phyloP scores from a whole-genome alignment of 2,329 filamentous ascomycete genomes.

The Alternaria conjuncta region DNA sequence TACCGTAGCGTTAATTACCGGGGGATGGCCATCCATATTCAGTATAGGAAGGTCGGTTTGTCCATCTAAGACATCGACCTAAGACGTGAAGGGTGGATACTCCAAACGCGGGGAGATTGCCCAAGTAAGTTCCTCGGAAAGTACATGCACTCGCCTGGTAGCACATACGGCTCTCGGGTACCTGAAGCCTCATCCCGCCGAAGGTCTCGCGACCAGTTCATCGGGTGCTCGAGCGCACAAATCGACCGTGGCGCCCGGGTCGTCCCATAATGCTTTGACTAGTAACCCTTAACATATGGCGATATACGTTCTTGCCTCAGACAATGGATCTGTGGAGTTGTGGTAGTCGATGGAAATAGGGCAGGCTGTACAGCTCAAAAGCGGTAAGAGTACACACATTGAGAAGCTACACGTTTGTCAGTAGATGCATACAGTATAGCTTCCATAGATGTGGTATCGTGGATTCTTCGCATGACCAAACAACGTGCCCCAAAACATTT shows the following conservation, averaged over 20 bases:
- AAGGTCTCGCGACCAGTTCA: conserved; percentile 8
- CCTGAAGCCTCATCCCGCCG: conserved; percentile 18
- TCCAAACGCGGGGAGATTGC: conserved; percentile 30
- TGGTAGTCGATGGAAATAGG: neutral
- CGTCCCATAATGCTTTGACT: neutral
- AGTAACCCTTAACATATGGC: neutral
- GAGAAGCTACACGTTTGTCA: neutral
- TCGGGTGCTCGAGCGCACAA: conserved; percentile 9
- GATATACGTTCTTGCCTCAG: neutral
- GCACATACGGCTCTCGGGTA: conserved; percentile 23
- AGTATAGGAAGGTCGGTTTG: conserved; percentile 33
- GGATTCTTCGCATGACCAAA: conserved; percentile 7
- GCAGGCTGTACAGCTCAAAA: neutral
- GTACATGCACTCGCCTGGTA: conserved; percentile 33
- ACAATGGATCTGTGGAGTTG: neutral
- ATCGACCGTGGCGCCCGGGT: neutral
- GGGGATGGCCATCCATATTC: conserved; percentile 23
- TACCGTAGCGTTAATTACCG: conserved; percentile 25
- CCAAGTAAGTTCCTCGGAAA: conserved; percentile 24
- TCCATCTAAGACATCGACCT: conserved; percentile 28
- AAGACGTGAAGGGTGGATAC: conserved; percentile 25
- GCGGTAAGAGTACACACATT: neutral
- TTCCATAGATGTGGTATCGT: neutral
- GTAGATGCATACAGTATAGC: neutral
- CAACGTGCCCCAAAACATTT: neutral